These are phyloP conservation scores for Aspergillus tubingensis DNA, from an alignment of 2,329 filamentous ascomycete species.

Conservation along the genomic window DNA sequence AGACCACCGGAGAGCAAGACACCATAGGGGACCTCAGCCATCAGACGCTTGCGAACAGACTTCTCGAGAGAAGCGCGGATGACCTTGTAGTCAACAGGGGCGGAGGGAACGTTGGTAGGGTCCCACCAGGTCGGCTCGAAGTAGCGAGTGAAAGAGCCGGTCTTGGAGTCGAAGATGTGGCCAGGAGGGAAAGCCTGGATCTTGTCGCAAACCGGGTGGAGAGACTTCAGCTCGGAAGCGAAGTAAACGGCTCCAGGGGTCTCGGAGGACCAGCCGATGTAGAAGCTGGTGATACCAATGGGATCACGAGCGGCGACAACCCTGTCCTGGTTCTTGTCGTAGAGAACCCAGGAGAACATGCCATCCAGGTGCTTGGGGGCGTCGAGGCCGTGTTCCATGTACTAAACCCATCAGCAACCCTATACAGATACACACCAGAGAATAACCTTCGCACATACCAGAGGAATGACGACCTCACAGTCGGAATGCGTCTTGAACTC, in stretches of 20 bases:
- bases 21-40: conserved; percentile 98
- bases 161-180: conserved; percentile 94
- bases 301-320: conserved; percentile 93
- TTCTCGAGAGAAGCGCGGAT: conserved; percentile 83
- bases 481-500: conserved; percentile 99
- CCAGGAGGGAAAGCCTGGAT: conserved; percentile 93
- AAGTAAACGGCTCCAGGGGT: conserved; percentile 89
- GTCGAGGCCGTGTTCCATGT: conserved; percentile 87
- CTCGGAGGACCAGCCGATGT: conserved; percentile 86
- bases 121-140: conserved; percentile 94
- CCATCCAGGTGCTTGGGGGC: conserved; percentile 92
- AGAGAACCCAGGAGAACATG: conserved; percentile 99
- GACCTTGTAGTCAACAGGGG: conserved; percentile 78
- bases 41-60: conserved; percentile 91
- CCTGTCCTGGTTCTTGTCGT: conserved; percentile 92
- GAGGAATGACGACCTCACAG: conserved; percentile 96
- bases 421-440: not conserved
- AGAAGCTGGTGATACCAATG: conserved; percentile 95
- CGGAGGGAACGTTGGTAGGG: conserved; percentile 72
- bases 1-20: conserved; percentile 92
- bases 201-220: conserved; percentile 92
- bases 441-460: conserved; percentile 61
- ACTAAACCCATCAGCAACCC: conserved; percentile 55
- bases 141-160: conserved; percentile 80
- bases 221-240: conserved; percentile 92